Evolutionary conservation across 345 rosid species (phyloP).

Genomic region (Hypericum perforatum): DNA sequence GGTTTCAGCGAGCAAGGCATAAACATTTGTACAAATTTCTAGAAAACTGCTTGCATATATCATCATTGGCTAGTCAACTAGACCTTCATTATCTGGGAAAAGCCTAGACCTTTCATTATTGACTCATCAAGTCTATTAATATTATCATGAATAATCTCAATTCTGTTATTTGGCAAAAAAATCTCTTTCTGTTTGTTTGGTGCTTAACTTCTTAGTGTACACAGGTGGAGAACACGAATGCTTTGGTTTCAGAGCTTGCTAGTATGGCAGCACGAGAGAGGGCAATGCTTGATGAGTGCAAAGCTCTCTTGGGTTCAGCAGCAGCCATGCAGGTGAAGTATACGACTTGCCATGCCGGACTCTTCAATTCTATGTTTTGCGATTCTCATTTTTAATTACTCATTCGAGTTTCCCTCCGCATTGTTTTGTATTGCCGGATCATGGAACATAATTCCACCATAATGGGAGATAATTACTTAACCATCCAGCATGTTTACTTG

Average conservation of each 20-base stretch:
- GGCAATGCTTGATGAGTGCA: conserved; percentile 51
- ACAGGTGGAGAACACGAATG: conserved; percentile 51
- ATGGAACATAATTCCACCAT: too few species aligned
- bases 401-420: neutral
- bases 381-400: neutral
- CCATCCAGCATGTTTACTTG: too few species aligned
- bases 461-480: too few species aligned
- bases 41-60: too few species aligned
- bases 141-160: neutral
- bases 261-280: conserved; percentile 40
- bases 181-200: neutral
- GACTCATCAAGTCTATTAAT: too few species aligned
- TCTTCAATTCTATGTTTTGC: neutral
- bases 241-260: conserved; percentile 58
- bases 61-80: too few species aligned
- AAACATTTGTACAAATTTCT: too few species aligned
- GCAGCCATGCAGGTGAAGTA: conserved; percentile 60
- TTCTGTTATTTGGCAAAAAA: neutral
- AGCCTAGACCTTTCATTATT: too few species aligned
- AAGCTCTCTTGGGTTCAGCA: conserved; percentile 54
- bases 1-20: too few species aligned
- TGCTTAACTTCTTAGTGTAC: conserved; percentile 7
- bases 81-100: too few species aligned
- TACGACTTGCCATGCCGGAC: neutral
- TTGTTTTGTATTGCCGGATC: too few species aligned